Conservation (phyloP, 768 basidiomycete genomes). For the Amanita jacksonii region DNA sequence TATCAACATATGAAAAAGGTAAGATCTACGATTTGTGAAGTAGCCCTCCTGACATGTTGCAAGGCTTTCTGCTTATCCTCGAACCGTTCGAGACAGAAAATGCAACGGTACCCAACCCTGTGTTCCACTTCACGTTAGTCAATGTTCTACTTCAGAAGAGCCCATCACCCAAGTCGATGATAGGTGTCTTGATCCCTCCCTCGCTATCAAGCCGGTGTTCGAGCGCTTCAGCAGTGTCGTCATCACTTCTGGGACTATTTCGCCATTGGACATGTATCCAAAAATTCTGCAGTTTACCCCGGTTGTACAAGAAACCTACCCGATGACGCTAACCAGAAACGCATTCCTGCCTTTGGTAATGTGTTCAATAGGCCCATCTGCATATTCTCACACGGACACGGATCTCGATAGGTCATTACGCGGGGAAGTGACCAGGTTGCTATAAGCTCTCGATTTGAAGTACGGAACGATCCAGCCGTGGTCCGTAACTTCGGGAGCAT, state of each 20-base stretch:
- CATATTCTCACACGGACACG: no score
- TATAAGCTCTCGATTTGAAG: constrained; percentile 97
- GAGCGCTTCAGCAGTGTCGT: constrained; percentile 97
- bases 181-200: constrained; percentile 94
- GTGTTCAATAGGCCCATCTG: constrained; percentile 2
- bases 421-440: constrained; percentile 98
- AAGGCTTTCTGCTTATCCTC: constrained; percentile 92
- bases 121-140: constrained; percentile 88
- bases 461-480: constrained; percentile 97
- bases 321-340: constrained; percentile 95
- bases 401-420: constrained; percentile 90
- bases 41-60: constrained; percentile 6
- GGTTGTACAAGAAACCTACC: constrained; percentile 92
- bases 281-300: constrained; percentile 99
- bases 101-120: constrained; percentile 96
- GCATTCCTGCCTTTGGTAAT: constrained; percentile 90
- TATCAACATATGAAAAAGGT: constrained; percentile 98
- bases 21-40: constrained; percentile 8
- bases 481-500: constrained; percentile 99
- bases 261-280: constrained; percentile 98
- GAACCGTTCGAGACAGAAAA: constrained; percentile 99
- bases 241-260: constrained; percentile 98
- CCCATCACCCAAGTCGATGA: constrained; percentile 6
- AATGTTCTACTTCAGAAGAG: constrained; percentile 1
- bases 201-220: constrained; percentile 96